These are phyloP conservation scores for Solanum boliviense DNA, from an alignment of 257 asterid species.

Conservation along the genomic window DNA sequence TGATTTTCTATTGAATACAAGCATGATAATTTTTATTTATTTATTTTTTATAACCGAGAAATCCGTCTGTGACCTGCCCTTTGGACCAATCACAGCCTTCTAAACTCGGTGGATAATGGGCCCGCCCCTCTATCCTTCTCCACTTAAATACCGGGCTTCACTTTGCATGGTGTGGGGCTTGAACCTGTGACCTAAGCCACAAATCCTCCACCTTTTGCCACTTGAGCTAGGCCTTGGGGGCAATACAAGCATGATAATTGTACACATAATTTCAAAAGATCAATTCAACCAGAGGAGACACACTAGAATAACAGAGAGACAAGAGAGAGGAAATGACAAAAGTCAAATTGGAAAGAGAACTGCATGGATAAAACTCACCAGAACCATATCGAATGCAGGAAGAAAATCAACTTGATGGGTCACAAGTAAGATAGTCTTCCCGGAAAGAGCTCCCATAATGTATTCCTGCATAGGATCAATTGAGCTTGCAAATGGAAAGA, in stretches of 20 bases:
- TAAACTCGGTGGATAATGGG: too few relatives aligned
- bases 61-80: too few relatives aligned
- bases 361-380: constrained; percentile 37
- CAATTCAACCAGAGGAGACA: constrained; percentile 8
- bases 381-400: constrained; percentile 71
- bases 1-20: not conserved
- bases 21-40: not conserved
- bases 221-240: too few relatives aligned
- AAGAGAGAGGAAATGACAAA: not conserved
- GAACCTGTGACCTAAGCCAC: too few relatives aligned
- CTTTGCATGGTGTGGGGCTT: too few relatives aligned
- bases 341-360: not conserved
- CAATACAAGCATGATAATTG: not conserved
- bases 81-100: too few relatives aligned
- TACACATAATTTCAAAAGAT: not conserved
- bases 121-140: too few relatives aligned
- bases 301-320: constrained; percentile 27
- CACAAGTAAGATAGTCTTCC: constrained; percentile 62
- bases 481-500: not conserved
- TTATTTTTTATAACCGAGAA: too few relatives aligned
- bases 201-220: too few relatives aligned
- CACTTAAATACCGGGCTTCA: too few relatives aligned
- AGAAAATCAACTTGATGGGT: constrained; percentile 90
- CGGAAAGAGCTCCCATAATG: constrained; percentile 40
- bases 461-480: constrained; percentile 48